Evolutionary conservation across 1,284 basidiomycete species (phyloP).

Genomic region (Ceratobasidium sp.): DNA sequence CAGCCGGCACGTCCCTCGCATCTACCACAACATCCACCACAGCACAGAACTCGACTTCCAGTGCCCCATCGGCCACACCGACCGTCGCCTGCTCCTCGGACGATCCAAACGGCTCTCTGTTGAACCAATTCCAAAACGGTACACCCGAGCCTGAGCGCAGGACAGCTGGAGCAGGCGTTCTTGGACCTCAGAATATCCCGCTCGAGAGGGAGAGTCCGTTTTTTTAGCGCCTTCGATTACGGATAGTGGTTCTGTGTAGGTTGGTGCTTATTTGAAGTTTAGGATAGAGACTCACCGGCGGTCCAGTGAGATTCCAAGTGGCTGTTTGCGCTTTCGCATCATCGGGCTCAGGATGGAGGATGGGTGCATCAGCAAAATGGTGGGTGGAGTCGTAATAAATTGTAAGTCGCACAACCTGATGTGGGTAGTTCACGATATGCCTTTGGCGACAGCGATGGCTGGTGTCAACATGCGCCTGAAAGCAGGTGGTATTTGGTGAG

Average conservation of each 20-base stretch:
- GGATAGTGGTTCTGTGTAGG: constrained; percentile 44
- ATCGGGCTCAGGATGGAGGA: constrained; percentile 70
- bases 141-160: constrained; percentile 42
- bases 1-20: background rate
- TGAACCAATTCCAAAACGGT: constrained; percentile 13
- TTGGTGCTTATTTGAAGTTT: background rate
- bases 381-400: constrained; percentile 45
- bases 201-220: constrained; percentile 35
- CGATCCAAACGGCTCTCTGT: constrained; percentile 26
- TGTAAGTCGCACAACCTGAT: constrained; percentile 46
- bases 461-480: constrained; percentile 74
- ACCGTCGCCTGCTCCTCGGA: constrained; percentile 34
- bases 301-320: constrained; percentile 65
- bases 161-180: constrained; percentile 42
- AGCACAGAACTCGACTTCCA: constrained; percentile 7
- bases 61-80: constrained; percentile 36
- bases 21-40: background rate
- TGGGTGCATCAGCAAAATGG: constrained; percentile 76
- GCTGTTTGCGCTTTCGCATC: constrained; percentile 73
- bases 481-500: constrained; percentile 66
- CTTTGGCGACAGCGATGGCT: constrained; percentile 66
- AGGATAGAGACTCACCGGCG: background rate
- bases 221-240: constrained; percentile 45
- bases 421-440: constrained; percentile 58
- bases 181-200: constrained; percentile 41